Evolutionary conservation across 208 protist genomes (phyloP), one percentile per base, ranked within the genome.

Genomic region (Trichomonas gallinae): DNA sequence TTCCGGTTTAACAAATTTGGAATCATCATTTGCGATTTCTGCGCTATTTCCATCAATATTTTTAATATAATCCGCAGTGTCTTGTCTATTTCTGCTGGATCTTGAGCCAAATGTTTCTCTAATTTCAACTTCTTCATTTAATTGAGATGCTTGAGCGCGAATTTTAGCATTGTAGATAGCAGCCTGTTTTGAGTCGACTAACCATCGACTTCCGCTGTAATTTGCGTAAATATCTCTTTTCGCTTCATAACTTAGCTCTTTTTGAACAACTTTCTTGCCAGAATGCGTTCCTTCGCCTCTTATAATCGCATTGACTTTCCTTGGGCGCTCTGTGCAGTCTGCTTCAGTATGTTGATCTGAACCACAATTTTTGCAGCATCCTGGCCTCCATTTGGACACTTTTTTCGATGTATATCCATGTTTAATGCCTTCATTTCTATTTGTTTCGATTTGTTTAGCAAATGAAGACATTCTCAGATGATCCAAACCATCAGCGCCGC

Each of bases 361-460:
- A 10, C 83, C 83, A 46, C 83, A 89, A 31, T 89, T 89, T 46
- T 89, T 89, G 23, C 83, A 89, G 83, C 83, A 89, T n/a, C 83
- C 83, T 48, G 83, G 83, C 83, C 42, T 89, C 83, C 83, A 89
- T 46, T 89, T 89, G 17, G 40, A n/a, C 13, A 89, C 83, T 46
- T 46, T 44, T n/a, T 46, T 89, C 13, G 13, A n/a, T n/a, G 40
- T 31, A 89, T 40, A n/a, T 44, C 83, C 83, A 31, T 89, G 83
- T 31, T 89, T 46, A 48, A 46, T n/a, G 36, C 23, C 23, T 31
- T 46, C 83, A 17, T 23, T 46, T 48, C 23, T 9, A 48, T 46
- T 31, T 31, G 38, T 89, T 89, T 89, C 4, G 6, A 21, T 31
- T 48, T 3, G 83, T n/a, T 44, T 6, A n/a, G 83, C 83, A 15